phyloP scores from a whole-genome alignment of 2,329 filamentous ascomycete species.

The Xylaria multiplex region DNA sequence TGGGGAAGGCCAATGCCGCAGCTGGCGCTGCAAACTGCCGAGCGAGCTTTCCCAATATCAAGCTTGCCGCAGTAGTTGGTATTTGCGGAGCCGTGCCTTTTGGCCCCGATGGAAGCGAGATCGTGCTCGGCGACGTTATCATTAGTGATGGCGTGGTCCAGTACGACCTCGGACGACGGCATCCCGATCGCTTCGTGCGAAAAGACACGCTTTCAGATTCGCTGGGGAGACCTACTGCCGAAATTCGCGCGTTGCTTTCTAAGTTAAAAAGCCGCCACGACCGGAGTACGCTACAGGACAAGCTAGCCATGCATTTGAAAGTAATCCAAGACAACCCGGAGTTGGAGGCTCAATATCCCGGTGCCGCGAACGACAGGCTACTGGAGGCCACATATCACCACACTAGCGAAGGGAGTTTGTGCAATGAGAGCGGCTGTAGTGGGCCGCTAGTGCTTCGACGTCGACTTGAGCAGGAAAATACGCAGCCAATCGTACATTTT shows the following conservation, averaged over 20 bases:
- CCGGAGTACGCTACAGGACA: too few species aligned
- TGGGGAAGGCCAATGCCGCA: neutral
- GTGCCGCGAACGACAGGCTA: neutral
- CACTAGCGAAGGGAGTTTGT: neutral
- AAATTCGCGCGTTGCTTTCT: neutral
- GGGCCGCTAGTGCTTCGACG: neutral
- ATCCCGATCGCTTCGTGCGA: neutral
- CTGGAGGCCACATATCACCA: neutral
- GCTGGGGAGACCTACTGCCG: neutral
- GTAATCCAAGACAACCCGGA: neutral
- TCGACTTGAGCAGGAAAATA: neutral
- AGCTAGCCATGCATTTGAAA: too few species aligned
- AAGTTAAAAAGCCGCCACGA: neutral
- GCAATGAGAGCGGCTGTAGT: neutral
- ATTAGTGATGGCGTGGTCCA: constrained; percentile 14
- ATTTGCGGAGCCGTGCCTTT: constrained; percentile 14
- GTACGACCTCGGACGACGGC: constrained; percentile 12
- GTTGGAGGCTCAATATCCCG: neutral
- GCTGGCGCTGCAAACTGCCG: neutral
- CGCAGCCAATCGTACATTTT: neutral
- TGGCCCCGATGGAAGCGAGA: neutral
- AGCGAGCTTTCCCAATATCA: constrained; percentile 1
- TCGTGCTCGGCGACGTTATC: constrained; percentile 15
- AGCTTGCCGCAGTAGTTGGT: neutral
- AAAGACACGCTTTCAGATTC: neutral